Evolutionary conservation across 2,329 filamentous ascomycete genomes (phyloP).

Genomic region (Trichocomaceae sp.): DNA sequence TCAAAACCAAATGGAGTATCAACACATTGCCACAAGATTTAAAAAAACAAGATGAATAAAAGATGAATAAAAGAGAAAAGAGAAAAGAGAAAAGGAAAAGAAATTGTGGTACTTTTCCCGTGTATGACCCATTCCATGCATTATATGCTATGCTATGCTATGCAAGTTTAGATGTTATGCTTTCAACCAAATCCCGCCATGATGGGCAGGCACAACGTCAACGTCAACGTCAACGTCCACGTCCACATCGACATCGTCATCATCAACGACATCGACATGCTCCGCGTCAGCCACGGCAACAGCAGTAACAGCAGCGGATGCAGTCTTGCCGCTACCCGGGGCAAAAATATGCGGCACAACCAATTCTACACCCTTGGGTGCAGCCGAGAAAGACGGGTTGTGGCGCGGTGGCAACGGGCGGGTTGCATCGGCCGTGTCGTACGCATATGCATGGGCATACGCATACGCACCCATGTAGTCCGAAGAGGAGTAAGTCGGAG

Average conservation of each 20-base stretch:
- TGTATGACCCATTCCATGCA: neutral
- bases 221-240: neutral
- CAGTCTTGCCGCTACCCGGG: neutral
- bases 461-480: slow-evolving; percentile 24
- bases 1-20: neutral
- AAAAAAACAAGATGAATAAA: too few relatives aligned
- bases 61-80: neutral
- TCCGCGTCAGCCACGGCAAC: neutral
- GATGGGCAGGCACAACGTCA: neutral
- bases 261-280: neutral
- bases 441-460: slow-evolving; percentile 7
- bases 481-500: slow-evolving; percentile 12
- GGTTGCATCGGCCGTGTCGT: neutral
- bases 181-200: neutral
- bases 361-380: slow-evolving; percentile 32
- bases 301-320: neutral
- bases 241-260: neutral
- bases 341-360: slow-evolving; percentile 33
- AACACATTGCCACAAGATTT: neutral
- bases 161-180: neutral
- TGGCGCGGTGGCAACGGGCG: slow-evolving; percentile 37
- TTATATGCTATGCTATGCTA: neutral
- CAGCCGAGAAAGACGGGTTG: slow-evolving; percentile 33
- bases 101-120: neutral
- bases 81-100: neutral